Evolutionary conservation across 495 filamentous ascomycete species (phyloP), one percentile per base, ranked within the genome.

Genomic region (Penicillium waksmanii): DNA sequence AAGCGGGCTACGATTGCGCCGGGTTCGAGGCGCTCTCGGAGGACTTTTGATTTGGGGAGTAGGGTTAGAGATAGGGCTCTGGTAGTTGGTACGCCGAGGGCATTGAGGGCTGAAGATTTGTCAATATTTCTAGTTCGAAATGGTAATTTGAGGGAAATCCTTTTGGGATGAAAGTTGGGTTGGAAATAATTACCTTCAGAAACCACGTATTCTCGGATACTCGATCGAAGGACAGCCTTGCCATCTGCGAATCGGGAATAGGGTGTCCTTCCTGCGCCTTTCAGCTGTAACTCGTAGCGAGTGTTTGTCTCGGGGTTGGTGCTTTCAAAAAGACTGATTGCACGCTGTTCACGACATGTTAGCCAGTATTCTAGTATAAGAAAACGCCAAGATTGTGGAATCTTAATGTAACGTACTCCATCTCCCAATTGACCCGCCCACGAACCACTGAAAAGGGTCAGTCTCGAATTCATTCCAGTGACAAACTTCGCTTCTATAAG

Each of bases 201-300:
- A 23, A 96, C 92, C 36, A 98, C 69, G 62, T 92, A 98, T 80
- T 98, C 95, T 36, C 95, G 85, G 57, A 98, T 96, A 67, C 90
- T 94, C 27, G 88, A 93, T 48, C 95, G 78, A 19, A 98, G 79
- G 11, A 98, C 95, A 3, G 95, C 95, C 68, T 95, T 94, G 27
- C 95, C 95, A 74, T 98, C 95, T n/a, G 95, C 95, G 64, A 98
- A 98, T 12, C 95, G 88, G 19, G 90, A 95, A 72, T 98, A 98
- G 0, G 95, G 95, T 3, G 95, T 98, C 62, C 85, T 78, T 3
- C 95, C 95, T 25, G 95, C 94, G 21, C 95, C 95, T 74, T 96
- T 98, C 49, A 98, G 81, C 68, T 97, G 95, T 9, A 98, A 69
- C 72, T 98, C 95, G 70, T 95, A 97, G 5, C 93, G 83, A 15